Conservation (phyloP, 2,329 filamentous ascomycete species). For the Westerdykella aurantiaca region DNA sequence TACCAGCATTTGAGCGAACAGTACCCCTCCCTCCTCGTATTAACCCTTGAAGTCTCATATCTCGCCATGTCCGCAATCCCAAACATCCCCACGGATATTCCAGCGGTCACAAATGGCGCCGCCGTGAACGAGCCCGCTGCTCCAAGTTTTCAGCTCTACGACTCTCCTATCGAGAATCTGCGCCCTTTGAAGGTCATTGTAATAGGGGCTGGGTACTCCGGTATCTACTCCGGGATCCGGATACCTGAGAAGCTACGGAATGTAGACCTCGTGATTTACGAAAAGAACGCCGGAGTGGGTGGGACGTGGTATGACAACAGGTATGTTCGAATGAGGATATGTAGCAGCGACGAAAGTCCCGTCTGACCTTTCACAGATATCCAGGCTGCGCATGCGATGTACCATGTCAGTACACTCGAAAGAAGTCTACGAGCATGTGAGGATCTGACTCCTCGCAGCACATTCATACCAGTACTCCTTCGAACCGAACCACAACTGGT, state of each 20-base stretch:
- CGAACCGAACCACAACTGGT: conserved; percentile 40
- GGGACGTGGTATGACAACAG: conserved; percentile 38
- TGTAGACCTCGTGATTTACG: conserved; percentile 39
- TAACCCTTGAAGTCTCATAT: neutral
- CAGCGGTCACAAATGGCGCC: conserved; percentile 7
- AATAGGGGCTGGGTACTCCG: conserved; percentile 42
- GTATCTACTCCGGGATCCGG: conserved; percentile 42
- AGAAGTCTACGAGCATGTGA: neutral
- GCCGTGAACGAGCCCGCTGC: neutral
- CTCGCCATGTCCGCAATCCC: conserved; percentile 27
- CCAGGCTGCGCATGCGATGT: conserved; percentile 42
- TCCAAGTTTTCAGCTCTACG: conserved; percentile 27
- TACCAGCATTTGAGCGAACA: no score
- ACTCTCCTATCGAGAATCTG: conserved; percentile 40
- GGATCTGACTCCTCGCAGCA: conserved; percentile 14
- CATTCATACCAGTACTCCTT: conserved; percentile 43
- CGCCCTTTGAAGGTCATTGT: conserved; percentile 41
- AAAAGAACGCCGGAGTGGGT: conserved; percentile 41
- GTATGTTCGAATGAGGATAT: conserved; percentile 4
- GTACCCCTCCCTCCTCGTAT: neutral
- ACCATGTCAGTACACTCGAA: conserved; percentile 19
- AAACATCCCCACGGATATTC: conserved; percentile 20
- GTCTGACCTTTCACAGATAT: conserved; percentile 22
- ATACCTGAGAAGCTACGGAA: conserved; percentile 40
- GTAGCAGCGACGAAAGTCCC: no score